Base-by-base conservation (phyloP, 345 rosid genomes). In the Pistacia vera region DNA sequence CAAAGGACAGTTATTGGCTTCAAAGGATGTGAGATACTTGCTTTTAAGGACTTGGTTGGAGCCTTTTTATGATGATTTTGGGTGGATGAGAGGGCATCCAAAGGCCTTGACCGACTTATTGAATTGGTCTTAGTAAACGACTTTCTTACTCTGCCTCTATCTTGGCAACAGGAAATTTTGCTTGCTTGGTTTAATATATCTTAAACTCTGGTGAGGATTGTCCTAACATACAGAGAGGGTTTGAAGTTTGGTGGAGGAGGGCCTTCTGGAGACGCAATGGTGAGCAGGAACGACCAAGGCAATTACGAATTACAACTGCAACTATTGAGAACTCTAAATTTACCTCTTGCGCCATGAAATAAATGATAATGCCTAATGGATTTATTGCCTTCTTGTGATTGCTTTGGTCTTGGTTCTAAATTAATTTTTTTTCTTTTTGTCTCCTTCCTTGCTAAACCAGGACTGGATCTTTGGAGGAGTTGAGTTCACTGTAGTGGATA, bases 221-320 rank as follows among this genome's bases (percentile, higher is more conserved):
- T 79, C 99, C 99, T 2, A 97, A 97, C 79, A 92, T 97, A 41
- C 98, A 94, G 77, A 87, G 90, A 82, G 98, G 97, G 12, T 97
- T 97, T 46, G 98, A 97, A 75, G 85, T 97, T 63, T 97, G 99
- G 99, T 97, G 99, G 99, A 88, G 95, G 83, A 85, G 99, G 79
- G 95, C 97, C 1, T 97, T 97, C 70, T 91, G 97, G 97, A 86
- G 89, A 81, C 87, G 93, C 67, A 88, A 61, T 71, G 90, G 87
- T 41, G 92, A 92, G 80, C 91, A 81, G 60, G 90, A 85, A 83
- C 90, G 75, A 51, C 82, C 88, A 38, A 79, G 82, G 76, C 86
- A 86, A 52, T 74, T 97, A 41, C 87, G 90, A 83, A 73, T 91
- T 68, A 81, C 85, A 16, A 58, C 92, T 35, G 85, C 90, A 74